These are phyloP conservation scores for Rhizomucor pusillus DNA, from an alignment of 371 early-diverging fungal genomes.

Conservation along the genomic window DNA sequence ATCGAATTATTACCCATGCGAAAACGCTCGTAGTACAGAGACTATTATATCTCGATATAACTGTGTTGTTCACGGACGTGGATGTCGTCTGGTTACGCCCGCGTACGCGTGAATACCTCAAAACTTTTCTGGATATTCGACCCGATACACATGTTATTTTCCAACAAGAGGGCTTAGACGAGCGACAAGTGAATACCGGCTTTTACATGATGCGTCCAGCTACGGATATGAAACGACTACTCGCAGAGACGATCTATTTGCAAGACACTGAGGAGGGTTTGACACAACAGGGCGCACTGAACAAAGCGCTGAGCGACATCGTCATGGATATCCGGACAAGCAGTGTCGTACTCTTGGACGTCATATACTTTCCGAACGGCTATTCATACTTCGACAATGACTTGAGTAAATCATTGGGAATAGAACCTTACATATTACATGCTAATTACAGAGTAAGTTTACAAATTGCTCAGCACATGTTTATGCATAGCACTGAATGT, in stretches of 20 bases:
- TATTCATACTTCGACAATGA: constrained; percentile 30
- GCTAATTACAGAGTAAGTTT: constrained; percentile 33
- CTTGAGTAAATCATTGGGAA: constrained; percentile 24
- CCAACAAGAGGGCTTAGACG: constrained; percentile 37
- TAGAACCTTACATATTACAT: constrained; percentile 43
- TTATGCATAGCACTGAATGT: neutral
- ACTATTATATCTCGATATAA: constrained; percentile 33
- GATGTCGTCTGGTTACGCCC: constrained; percentile 42
- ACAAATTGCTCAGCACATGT: neutral
- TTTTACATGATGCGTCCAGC: constrained; percentile 43
- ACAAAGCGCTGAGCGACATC: constrained; percentile 24
- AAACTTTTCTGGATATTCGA: constrained; percentile 25
- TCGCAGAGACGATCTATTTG: constrained; percentile 35
- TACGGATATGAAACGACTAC: constrained; percentile 24
- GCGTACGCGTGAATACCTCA: constrained; percentile 29
- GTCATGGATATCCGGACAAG: constrained; percentile 30
- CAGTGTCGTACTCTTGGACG: constrained; percentile 30
- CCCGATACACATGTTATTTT: constrained; percentile 36
- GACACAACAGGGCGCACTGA: constrained; percentile 47
- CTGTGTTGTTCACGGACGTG: constrained; percentile 39
- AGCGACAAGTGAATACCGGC: constrained; percentile 31
- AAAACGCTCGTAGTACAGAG: constrained; percentile 43
- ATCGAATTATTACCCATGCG: constrained; percentile 19
- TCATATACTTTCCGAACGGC: constrained; percentile 43
- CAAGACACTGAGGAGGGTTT: constrained; percentile 25